These are phyloP conservation scores for Erysiphe neolycopersici DNA, from an alignment of 2,329 filamentous ascomycete genomes.

Conservation along the genomic window DNA sequence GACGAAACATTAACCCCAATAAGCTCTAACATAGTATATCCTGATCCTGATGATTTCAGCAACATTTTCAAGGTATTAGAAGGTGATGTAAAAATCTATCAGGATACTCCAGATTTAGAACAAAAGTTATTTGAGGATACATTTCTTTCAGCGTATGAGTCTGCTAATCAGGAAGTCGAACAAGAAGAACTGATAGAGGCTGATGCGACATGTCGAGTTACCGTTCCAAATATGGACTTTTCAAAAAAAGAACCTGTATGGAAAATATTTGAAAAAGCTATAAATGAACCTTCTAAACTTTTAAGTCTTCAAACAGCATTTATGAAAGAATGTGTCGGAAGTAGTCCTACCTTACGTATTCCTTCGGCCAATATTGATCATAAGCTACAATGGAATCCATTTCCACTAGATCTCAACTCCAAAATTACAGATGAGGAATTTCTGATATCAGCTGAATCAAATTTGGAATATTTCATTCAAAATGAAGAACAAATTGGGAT, in stretches of 20 bases:
- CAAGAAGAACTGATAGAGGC: conserved; percentile 12
- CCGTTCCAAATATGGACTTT: conserved; percentile 22
- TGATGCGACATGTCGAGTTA: conserved; percentile 18
- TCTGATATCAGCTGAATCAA: conserved; percentile 16
- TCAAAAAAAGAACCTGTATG: conserved; percentile 20
- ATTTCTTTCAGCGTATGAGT: conserved; percentile 6
- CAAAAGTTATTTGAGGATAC: conserved; percentile 8
- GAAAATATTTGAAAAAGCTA: conserved; percentile 10
- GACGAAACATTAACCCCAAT: conserved; percentile 11
- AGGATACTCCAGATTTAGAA: conserved; percentile 1
- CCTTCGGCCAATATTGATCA: conserved; percentile 15
- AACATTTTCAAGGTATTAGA: conserved; percentile 8
- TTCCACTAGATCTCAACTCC: conserved; percentile 14
- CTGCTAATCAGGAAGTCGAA: conserved; percentile 7
- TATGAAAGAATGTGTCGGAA: conserved; percentile 7
- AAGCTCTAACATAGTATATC: conserved; percentile 1
- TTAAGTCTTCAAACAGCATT: conserved; percentile 14
- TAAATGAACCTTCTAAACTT: conserved; percentile 3
- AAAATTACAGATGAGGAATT: conserved; percentile 16
- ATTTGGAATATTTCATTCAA: conserved; percentile 15
- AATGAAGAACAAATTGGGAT: conserved; percentile 8
- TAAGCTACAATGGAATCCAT: conserved; percentile 21
- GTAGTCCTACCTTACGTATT: conserved; percentile 15
- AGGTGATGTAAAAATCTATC: conserved; percentile 1
- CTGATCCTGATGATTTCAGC: conserved; percentile 9